Percentiles rank a stretch among this genome's conserved stretches.
Evolutionary conservation across 495 filamentous ascomycete species (phyloP).

Genomic region (Coniosporium apollinis): DNA sequence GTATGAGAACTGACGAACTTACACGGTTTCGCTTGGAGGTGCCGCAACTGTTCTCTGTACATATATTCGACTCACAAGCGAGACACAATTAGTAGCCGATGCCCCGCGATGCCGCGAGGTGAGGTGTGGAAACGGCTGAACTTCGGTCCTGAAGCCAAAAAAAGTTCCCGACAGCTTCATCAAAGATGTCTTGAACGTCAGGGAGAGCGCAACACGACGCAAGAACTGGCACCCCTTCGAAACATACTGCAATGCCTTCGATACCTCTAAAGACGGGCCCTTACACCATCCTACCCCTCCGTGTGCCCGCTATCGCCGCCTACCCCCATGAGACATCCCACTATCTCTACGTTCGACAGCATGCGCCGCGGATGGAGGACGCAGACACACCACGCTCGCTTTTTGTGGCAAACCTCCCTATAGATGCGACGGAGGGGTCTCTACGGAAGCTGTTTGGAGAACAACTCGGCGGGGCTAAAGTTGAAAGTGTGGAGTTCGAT

Average conservation of each 20-base stretch:
- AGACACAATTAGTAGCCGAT: too few species aligned
- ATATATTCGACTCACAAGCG: too few species aligned
- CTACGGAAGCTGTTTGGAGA: constrained; percentile 55
- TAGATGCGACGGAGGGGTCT: constrained; percentile 65
- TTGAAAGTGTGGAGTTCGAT: constrained; percentile 64
- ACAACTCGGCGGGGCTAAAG: constrained; percentile 47
- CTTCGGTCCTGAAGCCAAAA: too few species aligned
- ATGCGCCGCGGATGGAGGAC: constrained; percentile 61
- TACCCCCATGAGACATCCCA: constrained; percentile 47
- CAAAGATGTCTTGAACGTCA: too few species aligned
- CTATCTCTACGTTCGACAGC: constrained; percentile 71
- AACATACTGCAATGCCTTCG: constrained; percentile 7
- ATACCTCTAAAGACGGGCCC: constrained; percentile 11
- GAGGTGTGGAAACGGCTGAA: too few species aligned
- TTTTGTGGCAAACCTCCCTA: constrained; percentile 74
- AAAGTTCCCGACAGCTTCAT: too few species aligned
- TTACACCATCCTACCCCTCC: constrained; percentile 20
- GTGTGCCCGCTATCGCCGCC: constrained; percentile 40
- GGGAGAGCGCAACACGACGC: too few species aligned
- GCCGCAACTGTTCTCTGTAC: too few species aligned
- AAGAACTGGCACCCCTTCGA: too few species aligned
- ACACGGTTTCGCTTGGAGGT: too few species aligned
- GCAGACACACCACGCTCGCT: constrained; percentile 47
- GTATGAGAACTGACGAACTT: too few species aligned
- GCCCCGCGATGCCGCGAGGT: too few species aligned